phyloP scores from a whole-genome alignment of 1,284 basidiomycete genomes.

The Ustilago esculenta region DNA sequence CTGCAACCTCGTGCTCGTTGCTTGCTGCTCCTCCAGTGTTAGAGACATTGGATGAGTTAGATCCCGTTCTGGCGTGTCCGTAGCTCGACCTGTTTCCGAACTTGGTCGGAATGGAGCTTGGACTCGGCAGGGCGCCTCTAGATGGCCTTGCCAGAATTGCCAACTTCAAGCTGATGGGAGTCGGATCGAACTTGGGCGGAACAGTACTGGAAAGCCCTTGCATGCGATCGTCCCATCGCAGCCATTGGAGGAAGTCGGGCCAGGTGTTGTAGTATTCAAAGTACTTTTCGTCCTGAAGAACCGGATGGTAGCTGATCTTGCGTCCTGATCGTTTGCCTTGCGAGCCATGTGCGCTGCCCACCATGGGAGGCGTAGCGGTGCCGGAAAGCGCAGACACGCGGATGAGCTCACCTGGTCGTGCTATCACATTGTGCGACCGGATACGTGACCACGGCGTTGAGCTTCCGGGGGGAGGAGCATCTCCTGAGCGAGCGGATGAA shows the following conservation, averaged over 20 bases:
- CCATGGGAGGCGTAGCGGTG: conserved; percentile 47
- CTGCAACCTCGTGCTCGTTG: conserved; percentile 45
- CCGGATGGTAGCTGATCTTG: conserved; percentile 46
- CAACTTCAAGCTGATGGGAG: conserved; percentile 33
- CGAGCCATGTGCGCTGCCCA: conserved; percentile 55
- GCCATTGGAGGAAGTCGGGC: conserved; percentile 61
- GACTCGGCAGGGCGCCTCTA: conserved; percentile 22
- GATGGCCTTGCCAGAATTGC: conserved; percentile 33
- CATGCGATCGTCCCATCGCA: conserved; percentile 51
- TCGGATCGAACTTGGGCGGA: conserved; percentile 45
- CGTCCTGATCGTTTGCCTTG: conserved; percentile 54
- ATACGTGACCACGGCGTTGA: conserved; percentile 30
- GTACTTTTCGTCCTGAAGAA: conserved; percentile 55
- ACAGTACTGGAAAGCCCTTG: conserved; percentile 59
- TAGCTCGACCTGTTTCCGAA: conserved; percentile 12
- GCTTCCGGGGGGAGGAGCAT: conserved; percentile 1
- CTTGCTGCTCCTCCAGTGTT: conserved; percentile 3
- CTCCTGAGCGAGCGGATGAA: conserved; percentile 22
- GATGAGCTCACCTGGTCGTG: conserved; percentile 40
- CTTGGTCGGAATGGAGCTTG: conserved; percentile 24
- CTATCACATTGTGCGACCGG: conserved; percentile 23
- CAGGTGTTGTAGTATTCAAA: conserved; percentile 56
- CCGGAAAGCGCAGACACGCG: conserved; percentile 47
- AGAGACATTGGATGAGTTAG: conserved; percentile 20
- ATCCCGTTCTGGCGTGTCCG: conserved; percentile 12